phyloP scores from a whole-genome alignment of 2,329 filamentous ascomycete species.

The Fusarium bulbicola region DNA sequence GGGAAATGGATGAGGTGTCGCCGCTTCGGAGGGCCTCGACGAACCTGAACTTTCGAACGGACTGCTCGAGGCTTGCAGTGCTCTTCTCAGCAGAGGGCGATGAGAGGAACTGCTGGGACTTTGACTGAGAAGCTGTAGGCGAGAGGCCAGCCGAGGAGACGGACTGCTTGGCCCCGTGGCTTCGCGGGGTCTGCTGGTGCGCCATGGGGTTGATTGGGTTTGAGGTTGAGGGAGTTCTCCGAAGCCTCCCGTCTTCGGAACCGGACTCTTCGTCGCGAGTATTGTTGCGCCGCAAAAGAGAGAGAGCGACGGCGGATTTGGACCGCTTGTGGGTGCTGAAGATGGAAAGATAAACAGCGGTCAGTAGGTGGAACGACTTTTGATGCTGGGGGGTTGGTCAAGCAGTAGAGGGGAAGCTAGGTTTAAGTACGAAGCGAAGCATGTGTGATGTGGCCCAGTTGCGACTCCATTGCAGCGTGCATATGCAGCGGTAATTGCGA shows the following conservation, averaged over 20 bases:
- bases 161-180: constrained; percentile 60
- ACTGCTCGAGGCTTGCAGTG: constrained; percentile 80
- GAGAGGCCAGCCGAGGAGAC: constrained; percentile 52
- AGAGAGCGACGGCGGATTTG: constrained; percentile 61
- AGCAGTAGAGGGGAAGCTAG: constrained; percentile 23
- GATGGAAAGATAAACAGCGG: constrained; percentile 40
- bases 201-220: constrained; percentile 49
- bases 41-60: constrained; percentile 90
- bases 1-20: constrained; percentile 89
- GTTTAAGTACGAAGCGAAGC: constrained; percentile 28
- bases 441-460: constrained; percentile 33
- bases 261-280: constrained; percentile 62
- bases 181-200: constrained; percentile 49
- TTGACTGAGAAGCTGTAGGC: constrained; percentile 50
- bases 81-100: constrained; percentile 53
- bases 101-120: constrained; percentile 37
- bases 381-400: constrained; percentile 28
- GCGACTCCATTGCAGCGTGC: constrained; percentile 22
- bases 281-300: constrained; percentile 64
- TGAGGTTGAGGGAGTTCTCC: constrained; percentile 45
- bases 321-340: constrained; percentile 59
- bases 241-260: constrained; percentile 58
- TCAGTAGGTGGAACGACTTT: constrained; percentile 44
- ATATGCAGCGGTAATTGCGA: constrained; percentile 19
- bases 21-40: constrained; percentile 93